Percentiles rank a stretch among this genome's conserved stretches.
Evolutionary conservation across 345 rosid species (phyloP).

Genomic region (Trapa bicornis): DNA sequence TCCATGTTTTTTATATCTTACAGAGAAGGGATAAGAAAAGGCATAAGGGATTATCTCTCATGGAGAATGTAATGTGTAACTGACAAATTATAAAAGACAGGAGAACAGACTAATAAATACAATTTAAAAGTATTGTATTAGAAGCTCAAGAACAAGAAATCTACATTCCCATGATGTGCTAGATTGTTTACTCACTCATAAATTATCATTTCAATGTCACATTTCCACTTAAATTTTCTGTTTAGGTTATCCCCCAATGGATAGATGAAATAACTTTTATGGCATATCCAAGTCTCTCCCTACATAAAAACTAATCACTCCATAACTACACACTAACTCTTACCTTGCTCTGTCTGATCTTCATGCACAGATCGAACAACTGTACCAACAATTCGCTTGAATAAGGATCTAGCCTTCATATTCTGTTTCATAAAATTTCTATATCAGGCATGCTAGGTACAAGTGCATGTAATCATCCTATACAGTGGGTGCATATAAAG

Average conservation of each 20-base stretch:
- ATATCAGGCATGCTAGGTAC: constrained; percentile 8
- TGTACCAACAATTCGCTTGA: constrained; percentile 72
- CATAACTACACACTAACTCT: constrained; percentile 5
- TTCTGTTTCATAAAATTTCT: constrained; percentile 34
- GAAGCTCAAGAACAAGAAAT: neutral
- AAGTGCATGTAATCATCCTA: neutral
- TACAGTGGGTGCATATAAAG: neutral
- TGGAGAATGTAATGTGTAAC: neutral
- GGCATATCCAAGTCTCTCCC: neutral
- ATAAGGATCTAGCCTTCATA: constrained; percentile 61
- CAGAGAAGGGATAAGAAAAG: constrained; percentile 4
- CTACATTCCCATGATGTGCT: neutral
- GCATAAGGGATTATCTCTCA: neutral
- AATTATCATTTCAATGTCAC: neutral
- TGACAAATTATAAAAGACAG: neutral
- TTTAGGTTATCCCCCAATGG: neutral
- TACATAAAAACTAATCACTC: neutral
- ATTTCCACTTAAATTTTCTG: neutral
- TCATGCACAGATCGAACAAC: constrained; percentile 86
- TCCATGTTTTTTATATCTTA: constrained; percentile 77
- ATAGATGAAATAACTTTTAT: neutral
- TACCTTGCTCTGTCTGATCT: constrained; percentile 96
- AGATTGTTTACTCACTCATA: neutral
- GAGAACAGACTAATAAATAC: too few species aligned
- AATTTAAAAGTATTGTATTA: neutral